Evolutionary conservation across 345 rosid species (phyloP).

Genomic region (Eucalyptus urophylla): DNA sequence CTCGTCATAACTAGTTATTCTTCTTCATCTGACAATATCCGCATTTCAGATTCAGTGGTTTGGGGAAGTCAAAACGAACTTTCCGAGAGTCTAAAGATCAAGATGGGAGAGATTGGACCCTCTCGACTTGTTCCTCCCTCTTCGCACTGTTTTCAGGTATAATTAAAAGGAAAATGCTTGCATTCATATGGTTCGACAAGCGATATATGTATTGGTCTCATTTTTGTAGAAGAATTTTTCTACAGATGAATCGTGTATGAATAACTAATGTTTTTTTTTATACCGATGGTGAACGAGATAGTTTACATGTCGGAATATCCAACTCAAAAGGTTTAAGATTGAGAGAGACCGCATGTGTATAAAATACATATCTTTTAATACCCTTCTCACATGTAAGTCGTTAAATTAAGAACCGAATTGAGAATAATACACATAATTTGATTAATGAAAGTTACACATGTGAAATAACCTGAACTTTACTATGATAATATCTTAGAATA

Average conservation of each 20-base stretch:
- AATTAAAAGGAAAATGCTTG: not conserved
- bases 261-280: not conserved
- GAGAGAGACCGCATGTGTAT: not conserved
- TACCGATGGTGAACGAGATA: not conserved
- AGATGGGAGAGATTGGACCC: not conserved
- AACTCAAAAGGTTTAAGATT: not conserved
- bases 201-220: no score
- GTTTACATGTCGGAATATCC: not conserved
- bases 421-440: not conserved
- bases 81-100: not conserved
- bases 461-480: not conserved
- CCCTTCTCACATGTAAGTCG: not conserved
- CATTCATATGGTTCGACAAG: not conserved
- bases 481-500: not conserved
- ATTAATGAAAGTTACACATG: not conserved
- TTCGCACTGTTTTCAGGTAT: not conserved
- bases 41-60: not conserved
- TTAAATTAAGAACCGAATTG: not conserved
- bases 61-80: not conserved
- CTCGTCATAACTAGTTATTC: accelerated
- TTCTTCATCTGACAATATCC: not conserved
- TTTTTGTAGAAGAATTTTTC: not conserved
- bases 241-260: not conserved
- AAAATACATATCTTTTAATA: not conserved
- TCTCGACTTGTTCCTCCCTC: not conserved